Percentiles rank a stretch among this genome's conserved stretches.
Evolutionary conservation across 495 filamentous ascomycete genomes (phyloP).

Genomic region (Penicillium paradoxum): DNA sequence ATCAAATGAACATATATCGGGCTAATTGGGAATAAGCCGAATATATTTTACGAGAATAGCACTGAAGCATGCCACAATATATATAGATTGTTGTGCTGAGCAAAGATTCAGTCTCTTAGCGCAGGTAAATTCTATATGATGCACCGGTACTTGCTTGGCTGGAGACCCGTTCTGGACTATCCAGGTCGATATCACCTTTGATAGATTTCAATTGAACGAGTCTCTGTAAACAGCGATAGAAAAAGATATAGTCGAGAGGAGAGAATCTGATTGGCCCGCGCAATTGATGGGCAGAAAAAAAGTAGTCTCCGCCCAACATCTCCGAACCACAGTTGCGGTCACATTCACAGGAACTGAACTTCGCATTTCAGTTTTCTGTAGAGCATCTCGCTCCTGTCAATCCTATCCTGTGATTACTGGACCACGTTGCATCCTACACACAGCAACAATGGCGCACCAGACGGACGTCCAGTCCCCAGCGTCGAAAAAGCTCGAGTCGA

Average conservation of each 20-base stretch:
- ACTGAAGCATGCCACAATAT: too few species aligned
- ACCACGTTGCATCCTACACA: neutral
- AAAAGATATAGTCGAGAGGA: neutral
- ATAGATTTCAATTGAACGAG: neutral
- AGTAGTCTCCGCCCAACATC: constrained; percentile 6
- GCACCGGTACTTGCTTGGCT: too few species aligned
- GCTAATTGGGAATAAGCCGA: too few species aligned
- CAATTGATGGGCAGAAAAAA: constrained; percentile 9
- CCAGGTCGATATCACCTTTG: too few species aligned
- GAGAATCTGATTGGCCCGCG: neutral
- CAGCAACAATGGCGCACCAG: constrained; percentile 18
- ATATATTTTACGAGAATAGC: too few species aligned
- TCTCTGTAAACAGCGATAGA: neutral
- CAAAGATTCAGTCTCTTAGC: too few species aligned
- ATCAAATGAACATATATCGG: too few species aligned
- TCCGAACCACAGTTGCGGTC: constrained; percentile 1
- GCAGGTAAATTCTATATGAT: too few species aligned
- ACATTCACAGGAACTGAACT: neutral
- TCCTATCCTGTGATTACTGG: neutral
- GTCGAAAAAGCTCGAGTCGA: constrained; percentile 73
- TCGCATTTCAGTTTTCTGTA: neutral
- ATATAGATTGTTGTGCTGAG: too few species aligned
- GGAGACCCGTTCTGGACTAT: too few species aligned
- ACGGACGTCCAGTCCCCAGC: constrained; percentile 50
- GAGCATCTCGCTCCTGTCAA: neutral